Evolutionary conservation across 495 filamentous ascomycete species (phyloP).

Genomic region (Aspergillus olivimuriae): DNA sequence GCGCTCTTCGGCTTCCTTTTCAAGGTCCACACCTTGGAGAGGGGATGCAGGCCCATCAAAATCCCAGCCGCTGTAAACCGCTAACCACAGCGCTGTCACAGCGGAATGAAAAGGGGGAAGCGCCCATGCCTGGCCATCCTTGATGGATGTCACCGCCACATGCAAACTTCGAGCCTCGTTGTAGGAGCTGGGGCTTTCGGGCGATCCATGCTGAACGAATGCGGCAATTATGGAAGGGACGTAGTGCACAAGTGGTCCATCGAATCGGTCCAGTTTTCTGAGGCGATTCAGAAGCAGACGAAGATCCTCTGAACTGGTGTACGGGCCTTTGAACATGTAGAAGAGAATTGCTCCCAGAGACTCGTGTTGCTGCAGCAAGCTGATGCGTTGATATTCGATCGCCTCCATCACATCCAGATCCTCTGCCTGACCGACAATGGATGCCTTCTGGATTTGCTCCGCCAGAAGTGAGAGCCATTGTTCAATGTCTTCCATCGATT

Average conservation of each 20-base stretch:
- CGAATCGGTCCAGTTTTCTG: slow-evolving; percentile 64
- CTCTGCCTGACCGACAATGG: slow-evolving; percentile 57
- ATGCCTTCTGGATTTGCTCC: slow-evolving; percentile 64
- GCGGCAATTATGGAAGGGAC: slow-evolving; percentile 69
- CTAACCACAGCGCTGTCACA: slow-evolving; percentile 73
- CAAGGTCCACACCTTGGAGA: slow-evolving; percentile 50
- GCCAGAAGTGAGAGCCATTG: slow-evolving; percentile 61
- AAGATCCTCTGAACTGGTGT: slow-evolving; percentile 65
- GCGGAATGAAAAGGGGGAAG: slow-evolving; percentile 71
- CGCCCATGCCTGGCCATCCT: slow-evolving; percentile 60
- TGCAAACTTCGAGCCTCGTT: slow-evolving; percentile 64
- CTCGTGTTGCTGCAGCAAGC: slow-evolving; percentile 81
- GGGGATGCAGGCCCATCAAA: slow-evolving; percentile 54
- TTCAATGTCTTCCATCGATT: slow-evolving; percentile 66
- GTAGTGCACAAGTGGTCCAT: slow-evolving; percentile 67
- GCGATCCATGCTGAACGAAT: slow-evolving; percentile 67
- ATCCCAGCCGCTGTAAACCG: slow-evolving; percentile 87
- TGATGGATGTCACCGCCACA: slow-evolving; percentile 52
- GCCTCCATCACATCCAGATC: slow-evolving; percentile 59
- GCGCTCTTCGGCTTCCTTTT: slow-evolving; percentile 61
- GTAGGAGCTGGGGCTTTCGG: slow-evolving; percentile 54
- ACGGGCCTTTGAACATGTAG: slow-evolving; percentile 67
- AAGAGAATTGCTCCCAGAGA: slow-evolving; percentile 69
- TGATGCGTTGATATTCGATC: slow-evolving; percentile 63
- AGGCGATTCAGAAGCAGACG: slow-evolving; percentile 56